Percentiles rank a stretch among this genome's conserved stretches.
These are phyloP conservation scores for Colletotrichum echinochloae DNA, from an alignment of 2,329 filamentous ascomycete genomes.

Conservation along the genomic window DNA sequence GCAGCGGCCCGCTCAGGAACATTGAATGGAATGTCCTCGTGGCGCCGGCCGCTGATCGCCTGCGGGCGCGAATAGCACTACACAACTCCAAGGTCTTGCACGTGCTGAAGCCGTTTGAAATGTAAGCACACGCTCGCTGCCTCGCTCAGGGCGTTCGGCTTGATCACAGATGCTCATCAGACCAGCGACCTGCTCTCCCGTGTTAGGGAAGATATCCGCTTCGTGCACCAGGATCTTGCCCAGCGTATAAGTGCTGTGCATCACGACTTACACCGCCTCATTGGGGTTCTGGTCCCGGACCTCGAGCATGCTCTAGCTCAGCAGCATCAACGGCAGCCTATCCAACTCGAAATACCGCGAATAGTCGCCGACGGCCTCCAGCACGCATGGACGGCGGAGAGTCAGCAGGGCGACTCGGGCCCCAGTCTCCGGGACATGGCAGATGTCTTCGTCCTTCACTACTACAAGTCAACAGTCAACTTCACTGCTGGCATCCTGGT, in stretches of 20 bases:
- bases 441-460: constrained; percentile 50
- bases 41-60: constrained; percentile 48
- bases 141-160: too few relatives aligned
- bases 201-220: constrained; percentile 45
- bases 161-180: constrained; percentile 8
- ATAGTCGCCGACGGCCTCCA: constrained; percentile 42
- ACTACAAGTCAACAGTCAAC: constrained; percentile 44
- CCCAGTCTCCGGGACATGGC: constrained; percentile 45
- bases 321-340: constrained; percentile 28
- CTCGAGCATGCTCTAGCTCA: constrained; percentile 40
- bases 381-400: constrained; percentile 18
- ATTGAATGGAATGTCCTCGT: constrained; percentile 53
- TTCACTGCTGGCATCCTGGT: constrained; percentile 46
- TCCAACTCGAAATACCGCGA: constrained; percentile 41
- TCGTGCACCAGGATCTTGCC: constrained; percentile 41
- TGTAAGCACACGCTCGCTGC: constrained; percentile 44
- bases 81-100: constrained; percentile 51
- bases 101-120: constrained; percentile 52
- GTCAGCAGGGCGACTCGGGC: constrained; percentile 1
- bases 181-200: constrained; percentile 49
- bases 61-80: constrained; percentile 49
- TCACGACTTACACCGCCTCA: constrained; percentile 41
- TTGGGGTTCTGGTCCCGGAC: constrained; percentile 42
- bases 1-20: constrained; percentile 47
- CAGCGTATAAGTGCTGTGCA: constrained; percentile 38